phyloP scores from a whole-genome alignment of 176 grass and related monocot genomes.

The Triticum aestivum region DNA sequence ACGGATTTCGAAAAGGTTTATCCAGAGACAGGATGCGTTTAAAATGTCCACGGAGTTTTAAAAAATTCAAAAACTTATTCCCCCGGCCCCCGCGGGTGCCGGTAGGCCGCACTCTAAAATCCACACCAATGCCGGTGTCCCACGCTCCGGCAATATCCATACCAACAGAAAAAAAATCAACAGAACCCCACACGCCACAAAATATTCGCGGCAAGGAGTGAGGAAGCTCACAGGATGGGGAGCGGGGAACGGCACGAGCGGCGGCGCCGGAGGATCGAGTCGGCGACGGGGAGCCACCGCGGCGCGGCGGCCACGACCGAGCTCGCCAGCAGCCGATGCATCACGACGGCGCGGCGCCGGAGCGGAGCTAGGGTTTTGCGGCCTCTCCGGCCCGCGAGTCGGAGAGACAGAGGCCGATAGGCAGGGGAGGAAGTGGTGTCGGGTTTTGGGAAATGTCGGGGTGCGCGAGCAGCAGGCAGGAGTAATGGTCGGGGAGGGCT shows the following conservation, averaged over 20 bases:
- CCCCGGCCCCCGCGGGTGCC: background rate
- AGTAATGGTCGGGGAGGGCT: background rate
- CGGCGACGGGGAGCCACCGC: conserved; percentile 59
- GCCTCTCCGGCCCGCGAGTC: background rate
- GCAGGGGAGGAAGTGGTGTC: background rate
- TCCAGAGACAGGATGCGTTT: background rate
- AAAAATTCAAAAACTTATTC: background rate
- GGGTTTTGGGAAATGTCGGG: conserved; percentile 33
- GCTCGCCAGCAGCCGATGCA: conserved; percentile 71
- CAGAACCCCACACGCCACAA: background rate
- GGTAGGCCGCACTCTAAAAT: background rate
- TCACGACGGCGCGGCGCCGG: conserved; percentile 39
- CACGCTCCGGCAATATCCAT: background rate
- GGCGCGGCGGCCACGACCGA: conserved; percentile 67
- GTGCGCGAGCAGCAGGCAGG: conserved; percentile 32
- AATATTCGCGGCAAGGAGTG: background rate
- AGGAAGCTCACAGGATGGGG: conserved; percentile 50
- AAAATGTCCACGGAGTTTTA: background rate
- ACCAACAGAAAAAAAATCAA: background rate
- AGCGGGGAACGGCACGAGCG: conserved; percentile 29
- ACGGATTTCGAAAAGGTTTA: background rate
- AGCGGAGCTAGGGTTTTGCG: conserved; percentile 5
- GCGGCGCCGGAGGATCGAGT: conserved; percentile 54
- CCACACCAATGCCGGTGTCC: conserved; percentile 4
- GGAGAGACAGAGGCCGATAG: background rate